Conservation (phyloP, 108 stramenopile species). For the Skeletonema potamos region DNA sequence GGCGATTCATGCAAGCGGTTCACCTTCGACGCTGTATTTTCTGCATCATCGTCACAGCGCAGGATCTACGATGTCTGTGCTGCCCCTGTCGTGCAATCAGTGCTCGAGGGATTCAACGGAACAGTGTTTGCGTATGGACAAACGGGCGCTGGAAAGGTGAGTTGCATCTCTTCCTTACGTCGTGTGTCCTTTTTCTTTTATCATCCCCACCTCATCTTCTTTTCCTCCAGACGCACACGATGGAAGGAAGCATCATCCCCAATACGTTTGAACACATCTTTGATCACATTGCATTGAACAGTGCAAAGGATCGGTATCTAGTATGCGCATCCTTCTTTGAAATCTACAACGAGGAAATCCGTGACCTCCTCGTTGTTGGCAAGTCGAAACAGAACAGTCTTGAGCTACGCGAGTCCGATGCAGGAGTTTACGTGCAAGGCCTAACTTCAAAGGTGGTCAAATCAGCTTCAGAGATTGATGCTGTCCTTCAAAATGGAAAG, state of each 20-base stretch:
- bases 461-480: constrained; percentile 74
- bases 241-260: constrained; percentile 98
- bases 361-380: constrained; percentile 78
- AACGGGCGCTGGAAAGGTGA: constrained; percentile 86
- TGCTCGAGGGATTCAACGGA: constrained; percentile 96
- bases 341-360: constrained; percentile 99
- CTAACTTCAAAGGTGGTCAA: constrained; percentile 79
- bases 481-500: constrained; percentile 84
- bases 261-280: constrained; percentile 94
- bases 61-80: constrained; percentile 91
- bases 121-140: constrained; percentile 99
- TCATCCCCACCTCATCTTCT: constrained; percentile 10
- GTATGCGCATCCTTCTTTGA: constrained; percentile 96
- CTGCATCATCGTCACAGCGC: constrained; percentile 74
- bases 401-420: constrained; percentile 81
- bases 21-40: constrained; percentile 95
- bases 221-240: constrained; percentile 76
- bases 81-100: constrained; percentile 90
- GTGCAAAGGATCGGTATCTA: constrained; percentile 81
- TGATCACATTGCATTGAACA: constrained; percentile 58
- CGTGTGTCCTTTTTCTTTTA: constrained; percentile 5
- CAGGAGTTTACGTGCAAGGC: constrained; percentile 88
- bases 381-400: constrained; percentile 58
- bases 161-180: not conserved
- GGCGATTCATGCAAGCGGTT: constrained; percentile 77